Percentiles rank a stretch among this genome's conserved stretches.
These are phyloP conservation scores for Trichomonas tenax DNA, from an alignment of 208 protist genomes.

Conservation along the genomic window DNA sequence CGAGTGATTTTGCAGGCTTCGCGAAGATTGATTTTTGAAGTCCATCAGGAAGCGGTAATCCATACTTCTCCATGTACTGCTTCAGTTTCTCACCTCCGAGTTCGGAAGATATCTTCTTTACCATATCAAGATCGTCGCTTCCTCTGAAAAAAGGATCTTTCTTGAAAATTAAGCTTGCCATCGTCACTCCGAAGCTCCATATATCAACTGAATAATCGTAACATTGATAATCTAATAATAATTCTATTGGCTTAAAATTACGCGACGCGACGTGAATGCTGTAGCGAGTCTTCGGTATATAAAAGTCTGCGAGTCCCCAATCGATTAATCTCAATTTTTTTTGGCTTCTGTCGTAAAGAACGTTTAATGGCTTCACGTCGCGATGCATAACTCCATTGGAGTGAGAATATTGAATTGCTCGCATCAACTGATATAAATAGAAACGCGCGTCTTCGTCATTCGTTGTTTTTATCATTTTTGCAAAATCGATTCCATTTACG, in stretches of 20 bases:
- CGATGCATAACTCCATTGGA: slow-evolving; percentile 89
- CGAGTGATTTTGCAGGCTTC: slow-evolving; percentile 71
- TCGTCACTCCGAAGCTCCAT: slow-evolving; percentile 93
- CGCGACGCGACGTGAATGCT: slow-evolving; percentile 94
- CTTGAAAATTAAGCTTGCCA: slow-evolving; percentile 91
- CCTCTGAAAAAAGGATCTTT: slow-evolving; percentile 95
- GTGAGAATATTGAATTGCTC: neutral
- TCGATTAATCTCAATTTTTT: slow-evolving; percentile 73
- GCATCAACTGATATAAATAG: neutral
- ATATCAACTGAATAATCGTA: slow-evolving; percentile 98
- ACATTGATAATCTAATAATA: slow-evolving; percentile 83
- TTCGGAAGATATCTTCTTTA: slow-evolving; percentile 74
- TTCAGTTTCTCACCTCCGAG: slow-evolving; percentile 61
- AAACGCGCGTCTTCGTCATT: neutral
- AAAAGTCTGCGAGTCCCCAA: slow-evolving; percentile 92
- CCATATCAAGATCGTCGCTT: slow-evolving; percentile 89
- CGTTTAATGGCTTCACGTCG: slow-evolving; percentile 96
- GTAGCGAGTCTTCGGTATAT: slow-evolving; percentile 77
- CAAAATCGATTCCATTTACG: neutral
- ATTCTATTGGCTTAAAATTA: slow-evolving; percentile 93
- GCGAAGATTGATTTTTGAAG: slow-evolving; percentile 62
- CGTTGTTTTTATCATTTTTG: neutral
- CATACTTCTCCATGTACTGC: slow-evolving; percentile 68
- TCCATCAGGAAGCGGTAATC: slow-evolving; percentile 60
- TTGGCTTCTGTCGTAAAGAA: slow-evolving; percentile 92